Percentiles rank a stretch among this genome's conserved stretches.
Conservation (phyloP, 768 basidiomycete species). For the Psilocybe azurescens region DNA sequence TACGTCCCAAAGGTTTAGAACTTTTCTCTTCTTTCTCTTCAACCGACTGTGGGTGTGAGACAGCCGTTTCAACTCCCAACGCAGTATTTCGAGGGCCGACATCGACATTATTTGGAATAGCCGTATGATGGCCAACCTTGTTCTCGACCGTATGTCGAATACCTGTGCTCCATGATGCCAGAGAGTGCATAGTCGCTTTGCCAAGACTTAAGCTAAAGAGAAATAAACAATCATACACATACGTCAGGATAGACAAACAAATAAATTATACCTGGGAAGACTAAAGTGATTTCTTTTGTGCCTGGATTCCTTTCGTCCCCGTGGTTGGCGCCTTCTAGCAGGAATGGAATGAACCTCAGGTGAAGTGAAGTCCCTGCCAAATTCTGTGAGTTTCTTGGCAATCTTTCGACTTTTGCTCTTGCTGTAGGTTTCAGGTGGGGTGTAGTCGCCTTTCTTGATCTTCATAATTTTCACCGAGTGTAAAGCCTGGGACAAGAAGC, state of each 20-base stretch:
- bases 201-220: slow-evolving; percentile 62
- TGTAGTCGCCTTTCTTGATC: slow-evolving; percentile 52
- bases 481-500: slow-evolving; percentile 69
- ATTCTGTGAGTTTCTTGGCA: slow-evolving; percentile 43
- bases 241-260: background rate
- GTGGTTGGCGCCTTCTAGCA: slow-evolving; percentile 40
- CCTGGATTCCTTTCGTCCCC: slow-evolving; percentile 48
- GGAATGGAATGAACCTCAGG: slow-evolving; percentile 69
- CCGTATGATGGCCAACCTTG: slow-evolving; percentile 43
- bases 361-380: slow-evolving; percentile 57
- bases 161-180: slow-evolving; percentile 59
- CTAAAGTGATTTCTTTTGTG: slow-evolving; percentile 71
- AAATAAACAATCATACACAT: slow-evolving; percentile 8
- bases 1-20: slow-evolving; percentile 33
- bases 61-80: slow-evolving; percentile 42
- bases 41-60: slow-evolving; percentile 40
- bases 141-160: slow-evolving; percentile 53
- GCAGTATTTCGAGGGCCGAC: slow-evolving; percentile 52
- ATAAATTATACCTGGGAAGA: slow-evolving; percentile 59
- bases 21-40: slow-evolving; percentile 43
- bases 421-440: slow-evolving; percentile 46
- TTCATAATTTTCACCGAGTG: slow-evolving; percentile 58
- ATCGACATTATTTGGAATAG: slow-evolving; percentile 46
- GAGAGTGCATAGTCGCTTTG: slow-evolving; percentile 58
- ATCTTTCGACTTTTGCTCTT: slow-evolving; percentile 44